Conservation (phyloP, 2,329 filamentous ascomycete species). For the Hansfordia pulvinata region DNA sequence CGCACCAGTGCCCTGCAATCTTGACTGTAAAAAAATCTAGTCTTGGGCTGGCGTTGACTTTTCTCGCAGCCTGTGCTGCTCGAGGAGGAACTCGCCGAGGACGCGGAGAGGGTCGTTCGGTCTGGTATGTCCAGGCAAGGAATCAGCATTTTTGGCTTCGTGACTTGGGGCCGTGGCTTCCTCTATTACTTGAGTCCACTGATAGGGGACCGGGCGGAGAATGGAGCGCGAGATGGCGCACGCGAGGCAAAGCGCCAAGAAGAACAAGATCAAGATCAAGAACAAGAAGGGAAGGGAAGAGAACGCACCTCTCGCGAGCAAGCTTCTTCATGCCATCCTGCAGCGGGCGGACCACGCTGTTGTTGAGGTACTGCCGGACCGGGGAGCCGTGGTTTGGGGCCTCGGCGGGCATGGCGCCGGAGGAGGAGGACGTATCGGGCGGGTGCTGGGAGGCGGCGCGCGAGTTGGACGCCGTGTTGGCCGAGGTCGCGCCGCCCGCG, state of each 20-base stretch:
- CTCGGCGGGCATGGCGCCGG: conserved; percentile 41
- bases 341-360: conserved; percentile 52
- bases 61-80: conserved; percentile 54
- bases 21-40: background rate
- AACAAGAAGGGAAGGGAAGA: background rate
- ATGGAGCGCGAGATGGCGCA: no score
- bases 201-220: no score
- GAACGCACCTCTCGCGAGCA: conserved; percentile 54
- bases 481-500: conserved; percentile 20
- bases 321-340: conserved; percentile 65
- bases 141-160: conserved; percentile 1
- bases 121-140: conserved; percentile 23
- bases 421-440: conserved; percentile 8
- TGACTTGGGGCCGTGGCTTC: background rate
- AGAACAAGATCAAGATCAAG: background rate
- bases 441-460: conserved; percentile 44
- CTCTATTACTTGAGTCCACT: no score
- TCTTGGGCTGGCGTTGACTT: conserved; percentile 4
- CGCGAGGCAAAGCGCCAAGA: no score
- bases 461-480: no score
- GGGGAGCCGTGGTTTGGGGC: conserved; percentile 53
- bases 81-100: conserved; percentile 57
- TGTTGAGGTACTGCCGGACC: conserved; percentile 57
- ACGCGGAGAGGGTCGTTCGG: conserved; percentile 56
- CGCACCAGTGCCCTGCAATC: background rate